Conservation (phyloP, 2,329 filamentous ascomycete species). For the Venturia effusa region DNA sequence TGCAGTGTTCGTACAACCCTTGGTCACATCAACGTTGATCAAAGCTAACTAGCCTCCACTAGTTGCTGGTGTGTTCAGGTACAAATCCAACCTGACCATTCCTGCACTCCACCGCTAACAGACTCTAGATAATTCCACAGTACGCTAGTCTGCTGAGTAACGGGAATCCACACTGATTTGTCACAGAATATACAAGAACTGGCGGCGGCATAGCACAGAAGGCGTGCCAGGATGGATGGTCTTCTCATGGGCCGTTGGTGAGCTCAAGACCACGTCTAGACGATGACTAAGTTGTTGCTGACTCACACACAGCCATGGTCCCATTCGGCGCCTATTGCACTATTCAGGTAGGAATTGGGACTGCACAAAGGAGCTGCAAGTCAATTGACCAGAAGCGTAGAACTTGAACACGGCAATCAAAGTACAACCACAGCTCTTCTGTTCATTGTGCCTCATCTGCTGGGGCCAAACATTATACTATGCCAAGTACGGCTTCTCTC, state of each 20-base stretch:
- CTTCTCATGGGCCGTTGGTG: constrained; percentile 51
- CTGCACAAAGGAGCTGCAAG: neutral
- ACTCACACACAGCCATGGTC: constrained; percentile 25
- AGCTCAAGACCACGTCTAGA: constrained; percentile 9
- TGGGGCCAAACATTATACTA: constrained; percentile 45
- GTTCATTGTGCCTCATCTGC: constrained; percentile 36
- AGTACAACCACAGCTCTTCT: constrained; percentile 44
- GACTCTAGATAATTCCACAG: constrained; percentile 9
- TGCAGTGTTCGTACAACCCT: constrained; percentile 1
- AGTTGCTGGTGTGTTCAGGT: constrained; percentile 9
- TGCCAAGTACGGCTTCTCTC: constrained; percentile 27
- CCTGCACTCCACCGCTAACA: constrained; percentile 4
- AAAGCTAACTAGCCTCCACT: neutral
- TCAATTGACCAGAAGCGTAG: constrained; percentile 20
- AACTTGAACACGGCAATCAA: constrained; percentile 45
- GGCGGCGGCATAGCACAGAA: constrained; percentile 48
- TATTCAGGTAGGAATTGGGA: constrained; percentile 29
- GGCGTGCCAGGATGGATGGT: constrained; percentile 51
- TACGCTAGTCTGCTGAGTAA: neutral
- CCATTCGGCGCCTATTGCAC: constrained; percentile 43
- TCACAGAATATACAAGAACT: constrained; percentile 49
- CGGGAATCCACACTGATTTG: neutral
- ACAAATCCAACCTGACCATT: neutral
- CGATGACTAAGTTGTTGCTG: constrained; percentile 15
- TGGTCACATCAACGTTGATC: constrained; percentile 2